A percentile compares a stretch with the other conserved stretches of the same genome.
Conservation (phyloP, 2,329 filamentous ascomycete genomes). For the Aspergillus pseudoglaucus region DNA sequence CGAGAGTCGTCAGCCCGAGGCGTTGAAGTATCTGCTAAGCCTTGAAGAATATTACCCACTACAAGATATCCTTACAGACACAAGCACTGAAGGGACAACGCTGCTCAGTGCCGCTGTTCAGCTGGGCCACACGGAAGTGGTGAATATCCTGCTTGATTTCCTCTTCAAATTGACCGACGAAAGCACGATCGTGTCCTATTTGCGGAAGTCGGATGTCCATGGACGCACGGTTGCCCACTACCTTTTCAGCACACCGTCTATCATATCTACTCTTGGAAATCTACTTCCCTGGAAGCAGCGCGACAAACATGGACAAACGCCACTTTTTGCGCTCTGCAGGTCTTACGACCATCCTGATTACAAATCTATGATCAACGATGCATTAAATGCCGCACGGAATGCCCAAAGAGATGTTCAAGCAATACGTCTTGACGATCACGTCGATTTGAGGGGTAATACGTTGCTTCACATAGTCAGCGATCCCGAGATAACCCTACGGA, state of each 20-base stretch:
- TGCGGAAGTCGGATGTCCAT: slow-evolving; percentile 70
- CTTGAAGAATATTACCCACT: slow-evolving; percentile 69
- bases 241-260: slow-evolving; percentile 77
- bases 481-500: slow-evolving; percentile 63
- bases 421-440: slow-evolving; percentile 87
- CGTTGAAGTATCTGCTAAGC: slow-evolving; percentile 72
- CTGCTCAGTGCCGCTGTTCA: slow-evolving; percentile 87
- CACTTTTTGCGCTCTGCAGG: slow-evolving; percentile 85
- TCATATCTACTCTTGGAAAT: slow-evolving; percentile 70
- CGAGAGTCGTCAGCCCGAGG: slow-evolving; percentile 62
- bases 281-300: slow-evolving; percentile 82
- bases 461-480: slow-evolving; percentile 94
- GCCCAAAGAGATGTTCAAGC: slow-evolving; percentile 70
- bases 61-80: slow-evolving; percentile 67
- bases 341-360: slow-evolving; percentile 93
- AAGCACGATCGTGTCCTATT: slow-evolving; percentile 57
- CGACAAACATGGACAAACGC: slow-evolving; percentile 97
- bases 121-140: slow-evolving; percentile 66
- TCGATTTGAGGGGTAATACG: slow-evolving; percentile 89
- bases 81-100: slow-evolving; percentile 84
- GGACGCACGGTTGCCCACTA: slow-evolving; percentile 93
- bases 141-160: slow-evolving; percentile 68
- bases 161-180: slow-evolving; percentile 54
- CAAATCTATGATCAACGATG: slow-evolving; percentile 76
- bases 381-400: slow-evolving; percentile 64